These are phyloP conservation scores for Boletus pseudo-olivaceus DNA, from an alignment of 768 basidiomycete genomes.

Conservation along the genomic window DNA sequence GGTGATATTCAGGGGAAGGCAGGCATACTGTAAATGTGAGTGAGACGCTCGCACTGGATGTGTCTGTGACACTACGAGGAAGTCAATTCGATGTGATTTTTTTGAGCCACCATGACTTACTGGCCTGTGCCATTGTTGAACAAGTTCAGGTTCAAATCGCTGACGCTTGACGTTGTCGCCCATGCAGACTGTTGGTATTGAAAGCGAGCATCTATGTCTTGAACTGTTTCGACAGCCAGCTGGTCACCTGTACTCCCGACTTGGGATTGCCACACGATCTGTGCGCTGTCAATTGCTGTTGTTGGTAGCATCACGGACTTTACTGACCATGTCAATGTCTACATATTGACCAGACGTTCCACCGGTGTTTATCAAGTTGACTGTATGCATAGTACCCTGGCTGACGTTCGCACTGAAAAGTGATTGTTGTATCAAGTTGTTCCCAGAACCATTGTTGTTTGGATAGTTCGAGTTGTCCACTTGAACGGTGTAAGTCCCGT, in stretches of 20 bases:
- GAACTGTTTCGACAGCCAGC: slow-evolving; percentile 17
- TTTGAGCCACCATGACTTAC: slow-evolving; percentile 20
- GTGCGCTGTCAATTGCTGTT: not conserved
- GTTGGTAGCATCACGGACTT: not conserved
- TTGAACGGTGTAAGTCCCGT: slow-evolving; percentile 43
- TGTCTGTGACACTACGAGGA: slow-evolving; percentile 31
- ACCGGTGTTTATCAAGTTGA: slow-evolving; percentile 32
- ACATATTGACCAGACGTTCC: slow-evolving; percentile 31
- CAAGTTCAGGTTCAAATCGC: slow-evolving; percentile 32
- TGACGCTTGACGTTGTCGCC: slow-evolving; percentile 31
- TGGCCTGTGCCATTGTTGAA: slow-evolving; percentile 44
- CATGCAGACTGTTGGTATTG: slow-evolving; percentile 36
- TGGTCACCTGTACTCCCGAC: slow-evolving; percentile 16
- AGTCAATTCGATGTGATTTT: not conserved
- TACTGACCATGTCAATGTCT: slow-evolving; percentile 45
- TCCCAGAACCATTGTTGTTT: slow-evolving; percentile 29
- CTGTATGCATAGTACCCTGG: slow-evolving; percentile 33
- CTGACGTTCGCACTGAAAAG: slow-evolving; percentile 36
- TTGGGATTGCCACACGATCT: slow-evolving; percentile 31
- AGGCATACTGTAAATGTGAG: slow-evolving; percentile 40
- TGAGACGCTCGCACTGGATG: slow-evolving; percentile 30
- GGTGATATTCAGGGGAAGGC: not conserved
- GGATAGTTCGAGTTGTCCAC: slow-evolving; percentile 36
- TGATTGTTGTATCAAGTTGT: slow-evolving; percentile 36
- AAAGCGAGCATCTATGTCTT: slow-evolving; percentile 39